phyloP scores from a whole-genome alignment of 75 land plant genomes.

The Ceratopteris richardii region DNA sequence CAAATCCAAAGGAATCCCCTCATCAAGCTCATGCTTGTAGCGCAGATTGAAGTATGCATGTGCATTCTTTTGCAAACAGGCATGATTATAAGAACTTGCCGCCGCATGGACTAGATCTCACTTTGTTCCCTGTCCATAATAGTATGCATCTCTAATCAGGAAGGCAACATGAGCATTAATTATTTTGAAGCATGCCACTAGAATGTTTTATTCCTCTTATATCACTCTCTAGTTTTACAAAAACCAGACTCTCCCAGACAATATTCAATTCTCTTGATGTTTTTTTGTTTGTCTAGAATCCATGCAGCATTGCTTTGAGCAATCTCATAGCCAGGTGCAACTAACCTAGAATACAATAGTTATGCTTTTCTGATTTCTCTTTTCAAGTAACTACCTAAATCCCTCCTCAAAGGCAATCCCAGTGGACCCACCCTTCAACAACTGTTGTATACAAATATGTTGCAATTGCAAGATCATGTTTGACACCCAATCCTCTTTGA shows the following conservation, averaged over 20 bases:
- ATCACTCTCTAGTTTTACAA: slow-evolving; percentile 79
- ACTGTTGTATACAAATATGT: slow-evolving; percentile 73
- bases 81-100: slow-evolving; percentile 90
- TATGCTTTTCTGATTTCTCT: slow-evolving; percentile 78
- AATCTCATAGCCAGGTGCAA: slow-evolving; percentile 92
- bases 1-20: slow-evolving; percentile 81
- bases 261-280: slow-evolving; percentile 55
- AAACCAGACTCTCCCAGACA: slow-evolving; percentile 90
- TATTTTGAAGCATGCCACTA: slow-evolving; percentile 99
- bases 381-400: slow-evolving; percentile 80
- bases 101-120: slow-evolving; percentile 89
- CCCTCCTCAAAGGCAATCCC: slow-evolving; percentile 90
- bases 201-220: slow-evolving; percentile 70
- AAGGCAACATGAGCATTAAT: slow-evolving; percentile 96
- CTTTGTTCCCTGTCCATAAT: slow-evolving; percentile 94
- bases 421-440: slow-evolving; percentile 97
- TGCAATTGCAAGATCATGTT: slow-evolving; percentile 75
- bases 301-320: slow-evolving; percentile 99
- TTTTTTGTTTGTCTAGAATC: slow-evolving; percentile 91
- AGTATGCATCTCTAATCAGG: slow-evolving; percentile 97
- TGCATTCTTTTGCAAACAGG: slow-evolving; percentile 85
- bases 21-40: slow-evolving; percentile 98
- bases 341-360: slow-evolving; percentile 80
- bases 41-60: slow-evolving; percentile 98
- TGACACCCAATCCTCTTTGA: slow-evolving; percentile 81